Base-by-base conservation (phyloP, 2,329 filamentous ascomycete genomes). In the Pseudogymnoascus sp. region DNA sequence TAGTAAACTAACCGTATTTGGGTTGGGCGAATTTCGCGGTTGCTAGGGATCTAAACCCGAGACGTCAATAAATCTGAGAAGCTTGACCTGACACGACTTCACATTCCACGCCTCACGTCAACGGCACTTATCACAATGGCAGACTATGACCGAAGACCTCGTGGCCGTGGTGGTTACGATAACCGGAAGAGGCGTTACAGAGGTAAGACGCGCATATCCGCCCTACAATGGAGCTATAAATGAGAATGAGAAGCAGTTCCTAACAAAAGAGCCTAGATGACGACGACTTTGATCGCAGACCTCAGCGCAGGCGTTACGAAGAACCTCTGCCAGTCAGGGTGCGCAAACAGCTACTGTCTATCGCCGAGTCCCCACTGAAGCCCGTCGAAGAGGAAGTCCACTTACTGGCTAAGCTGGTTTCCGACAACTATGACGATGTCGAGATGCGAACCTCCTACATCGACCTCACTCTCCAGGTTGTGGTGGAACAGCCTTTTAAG, bases 401-500 rank as follows among this genome's bases (percentile, higher is more conserved):
- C 61, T 79, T 80, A 57, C 86, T 95, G 67, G 89, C 89, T 30
- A 88, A 86, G 67, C 82, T 86, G 56, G 82, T 95, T 13, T 81
- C 86, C 30, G 90, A 95, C 45, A 88, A 95, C 73, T 88, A 88
- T 70, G 91, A 95, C n/a, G 88, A 95, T 70, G 84, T 86, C 66
- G 87, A 91, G 66, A 76, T 95, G 59, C 85, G 85, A 65, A 81
- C 79, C 30, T 83, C 80, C 57, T 95, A 95, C 71, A 77, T 89
- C 65, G 82, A 86, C 61, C 80, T 95, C 28, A 78, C 85, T 6
- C 75, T 92, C 61, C 89, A 92, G 73, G 79, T 97, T 65, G 80
- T 88, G 41, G 72, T 90, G 34, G 94, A 99, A 75, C 94, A 99
- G 75, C 94, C 94, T 1, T 86, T 99, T 73, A 97, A 97, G 78